phyloP scores from a whole-genome alignment of 805 yeast genomes.

The Wickerhamiella allomyrinae region DNA sequence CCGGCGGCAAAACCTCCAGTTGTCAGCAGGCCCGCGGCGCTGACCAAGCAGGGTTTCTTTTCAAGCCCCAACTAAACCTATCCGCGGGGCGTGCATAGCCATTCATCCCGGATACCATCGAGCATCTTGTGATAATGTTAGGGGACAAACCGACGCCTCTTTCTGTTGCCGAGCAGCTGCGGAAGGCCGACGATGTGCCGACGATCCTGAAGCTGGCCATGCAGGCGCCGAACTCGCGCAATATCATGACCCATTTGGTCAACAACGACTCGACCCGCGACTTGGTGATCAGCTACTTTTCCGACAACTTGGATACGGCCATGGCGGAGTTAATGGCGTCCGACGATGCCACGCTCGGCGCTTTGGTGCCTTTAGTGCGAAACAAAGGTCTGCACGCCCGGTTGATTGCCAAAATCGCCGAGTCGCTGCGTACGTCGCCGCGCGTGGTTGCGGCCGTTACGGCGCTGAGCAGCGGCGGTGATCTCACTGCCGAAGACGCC shows the following conservation, averaged over 20 bases:
- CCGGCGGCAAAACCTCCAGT: too few species aligned
- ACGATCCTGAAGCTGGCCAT: constrained; percentile 8
- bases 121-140: too few species aligned
- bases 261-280: constrained; percentile 11
- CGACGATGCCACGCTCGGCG: constrained; percentile 15
- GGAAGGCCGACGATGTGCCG: constrained; percentile 2
- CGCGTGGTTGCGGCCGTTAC: neutral
- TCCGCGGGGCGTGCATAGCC: too few species aligned
- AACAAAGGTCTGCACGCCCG: neutral
- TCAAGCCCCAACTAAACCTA: too few species aligned
- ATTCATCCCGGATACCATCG: too few species aligned
- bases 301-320: constrained; percentile 5
- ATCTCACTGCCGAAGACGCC: neutral
- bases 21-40: too few species aligned
- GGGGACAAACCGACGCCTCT: neutral
- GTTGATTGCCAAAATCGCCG: neutral
- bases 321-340: constrained; percentile 5
- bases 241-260: constrained; percentile 12
- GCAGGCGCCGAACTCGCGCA: constrained; percentile 6
- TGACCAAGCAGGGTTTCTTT: too few species aligned
- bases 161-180: neutral
- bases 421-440: constrained; percentile 7
- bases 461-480: neutral
- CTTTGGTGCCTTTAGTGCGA: constrained; percentile 14
- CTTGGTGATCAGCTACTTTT: constrained; percentile 8